Evolutionary conservation across 305 asterid species (phyloP).

Genomic region (Solanum hybrid): DNA sequence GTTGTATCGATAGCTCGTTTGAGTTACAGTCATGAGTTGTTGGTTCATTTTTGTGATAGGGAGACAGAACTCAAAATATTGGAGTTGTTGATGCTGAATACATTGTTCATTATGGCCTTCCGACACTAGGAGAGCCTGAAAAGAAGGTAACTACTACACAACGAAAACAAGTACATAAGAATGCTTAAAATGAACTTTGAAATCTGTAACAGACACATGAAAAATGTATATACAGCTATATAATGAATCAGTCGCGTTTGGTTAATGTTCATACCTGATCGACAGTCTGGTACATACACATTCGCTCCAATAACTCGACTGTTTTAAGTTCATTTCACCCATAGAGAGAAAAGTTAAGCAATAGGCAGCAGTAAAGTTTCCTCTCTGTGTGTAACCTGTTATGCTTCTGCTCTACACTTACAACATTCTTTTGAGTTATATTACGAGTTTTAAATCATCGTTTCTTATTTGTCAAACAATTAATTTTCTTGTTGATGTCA

Average conservation of each 20-base stretch:
- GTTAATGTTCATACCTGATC: neutral
- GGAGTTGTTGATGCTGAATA: constrained; percentile 88
- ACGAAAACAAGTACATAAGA: neutral
- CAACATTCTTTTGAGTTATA: neutral
- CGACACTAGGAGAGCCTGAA: constrained; percentile 67
- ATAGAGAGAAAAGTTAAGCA: neutral
- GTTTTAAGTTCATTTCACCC: neutral
- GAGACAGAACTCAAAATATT: constrained; percentile 51
- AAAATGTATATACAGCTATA: neutral
- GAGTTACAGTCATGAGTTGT: neutral
- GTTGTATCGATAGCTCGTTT: neutral
- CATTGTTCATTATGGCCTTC: constrained; percentile 71
- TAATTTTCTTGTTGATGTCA: neutral
- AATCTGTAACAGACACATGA: neutral
- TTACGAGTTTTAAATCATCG: neutral
- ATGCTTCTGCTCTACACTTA: neutral
- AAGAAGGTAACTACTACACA: constrained; percentile 24
- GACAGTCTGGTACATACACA: neutral
- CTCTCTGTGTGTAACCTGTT: neutral
- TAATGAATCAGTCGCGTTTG: neutral
- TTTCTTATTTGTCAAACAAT: neutral
- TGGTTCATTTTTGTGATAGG: constrained; percentile 25
- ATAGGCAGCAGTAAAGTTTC: neutral
- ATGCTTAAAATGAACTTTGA: neutral
- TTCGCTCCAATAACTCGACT: neutral